Evolutionary conservation across 73 alveolate genomes (phyloP).

Genomic region (Tetrahymena thermophila): DNA sequence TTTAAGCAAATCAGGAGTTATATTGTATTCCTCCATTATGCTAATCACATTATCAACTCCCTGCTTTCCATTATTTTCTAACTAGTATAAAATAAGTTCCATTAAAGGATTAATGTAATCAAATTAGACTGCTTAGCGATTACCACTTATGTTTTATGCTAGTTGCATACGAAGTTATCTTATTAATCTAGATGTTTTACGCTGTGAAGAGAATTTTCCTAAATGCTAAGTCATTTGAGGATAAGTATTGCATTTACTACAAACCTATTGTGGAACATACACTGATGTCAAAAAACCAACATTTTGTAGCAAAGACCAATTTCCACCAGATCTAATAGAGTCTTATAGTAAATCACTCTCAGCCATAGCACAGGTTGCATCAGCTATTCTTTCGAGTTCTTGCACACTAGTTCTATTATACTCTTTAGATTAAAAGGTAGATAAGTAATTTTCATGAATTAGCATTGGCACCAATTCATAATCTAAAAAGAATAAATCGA

Average conservation of each 20-base stretch:
- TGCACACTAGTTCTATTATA: background rate
- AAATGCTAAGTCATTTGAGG: background rate
- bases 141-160: background rate
- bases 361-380: conserved; percentile 84
- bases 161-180: background rate
- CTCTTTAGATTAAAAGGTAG: conserved; percentile 35
- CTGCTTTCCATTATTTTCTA: background rate
- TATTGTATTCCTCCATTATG: background rate
- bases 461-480: conserved; percentile 82
- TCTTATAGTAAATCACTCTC: conserved; percentile 68
- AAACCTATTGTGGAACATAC: background rate
- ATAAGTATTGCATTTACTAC: background rate
- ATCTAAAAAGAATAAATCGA: conserved; percentile 85
- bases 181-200: background rate
- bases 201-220: background rate
- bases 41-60: background rate
- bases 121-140: background rate
- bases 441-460: conserved; percentile 79
- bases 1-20: background rate
- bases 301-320: background rate
- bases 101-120: background rate
- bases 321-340: background rate
- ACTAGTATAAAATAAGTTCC: background rate
- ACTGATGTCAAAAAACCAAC: background rate
- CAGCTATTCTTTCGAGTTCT: conserved; percentile 58